phyloP scores from a whole-genome alignment of 2,329 filamentous ascomycete genomes.

The Chaetomiaceae sp. region DNA sequence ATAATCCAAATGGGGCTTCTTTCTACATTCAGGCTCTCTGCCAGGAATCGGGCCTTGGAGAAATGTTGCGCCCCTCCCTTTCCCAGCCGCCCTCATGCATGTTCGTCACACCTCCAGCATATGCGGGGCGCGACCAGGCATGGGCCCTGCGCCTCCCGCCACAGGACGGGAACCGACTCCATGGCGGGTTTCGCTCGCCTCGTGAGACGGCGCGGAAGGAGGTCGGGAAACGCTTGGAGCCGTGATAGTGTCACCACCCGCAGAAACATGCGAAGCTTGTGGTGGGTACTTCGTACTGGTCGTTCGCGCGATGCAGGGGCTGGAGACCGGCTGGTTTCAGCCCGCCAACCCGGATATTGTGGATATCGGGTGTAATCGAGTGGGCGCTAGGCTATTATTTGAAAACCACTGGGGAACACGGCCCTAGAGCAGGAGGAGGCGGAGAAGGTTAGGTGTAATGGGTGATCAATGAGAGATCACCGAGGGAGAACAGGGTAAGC shows the following conservation, averaged over 20 bases:
- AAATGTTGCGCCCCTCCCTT: background rate
- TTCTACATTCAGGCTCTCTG: background rate
- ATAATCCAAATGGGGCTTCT: constrained; percentile 9
- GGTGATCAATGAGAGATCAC: background rate
- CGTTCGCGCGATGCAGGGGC: background rate
- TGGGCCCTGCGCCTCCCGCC: background rate
- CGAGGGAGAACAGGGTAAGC: background rate
- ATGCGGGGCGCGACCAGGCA: background rate
- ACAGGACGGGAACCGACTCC: background rate
- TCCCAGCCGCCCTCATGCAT: constrained; percentile 16
- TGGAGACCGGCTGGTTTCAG: background rate
- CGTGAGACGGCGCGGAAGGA: background rate
- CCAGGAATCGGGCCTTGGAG: constrained; percentile 5
- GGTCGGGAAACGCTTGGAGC: background rate
- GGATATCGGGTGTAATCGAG: background rate
- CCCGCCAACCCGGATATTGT: constrained; percentile 5
- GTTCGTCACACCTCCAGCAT: constrained; percentile 11
- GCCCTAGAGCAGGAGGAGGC: background rate
- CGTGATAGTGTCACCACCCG: too few species aligned
- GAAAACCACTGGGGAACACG: background rate
- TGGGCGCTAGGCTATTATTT: constrained; percentile 2
- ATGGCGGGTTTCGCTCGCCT: background rate
- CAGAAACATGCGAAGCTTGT: too few species aligned
- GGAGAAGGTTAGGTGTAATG: background rate
- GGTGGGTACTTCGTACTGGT: background rate